A percentile compares a stretch with the other conserved stretches of the same genome.
These are phyloP conservation scores for Monosporascus sp. DNA, from an alignment of 2,329 filamentous ascomycete species.

Conservation along the genomic window DNA sequence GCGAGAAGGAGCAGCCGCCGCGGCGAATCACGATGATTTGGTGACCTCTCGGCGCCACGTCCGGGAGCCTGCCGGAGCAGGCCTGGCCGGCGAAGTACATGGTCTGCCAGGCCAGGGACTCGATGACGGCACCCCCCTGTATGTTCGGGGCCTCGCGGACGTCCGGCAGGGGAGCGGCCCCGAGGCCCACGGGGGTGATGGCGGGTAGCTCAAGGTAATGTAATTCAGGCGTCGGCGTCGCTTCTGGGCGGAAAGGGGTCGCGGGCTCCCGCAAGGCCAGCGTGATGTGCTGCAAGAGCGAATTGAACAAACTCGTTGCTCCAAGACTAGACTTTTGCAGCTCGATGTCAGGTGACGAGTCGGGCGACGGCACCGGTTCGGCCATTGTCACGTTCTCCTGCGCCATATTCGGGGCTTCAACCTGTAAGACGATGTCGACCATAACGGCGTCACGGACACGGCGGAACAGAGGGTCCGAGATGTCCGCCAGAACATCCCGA, in stretches of 20 bases:
- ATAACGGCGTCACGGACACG: conserved; percentile 67
- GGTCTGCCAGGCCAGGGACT: conserved; percentile 59
- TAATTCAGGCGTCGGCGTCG: conserved; percentile 23
- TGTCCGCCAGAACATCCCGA: conserved; percentile 67
- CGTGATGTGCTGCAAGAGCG: conserved; percentile 41
- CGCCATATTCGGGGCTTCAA: conserved; percentile 16
- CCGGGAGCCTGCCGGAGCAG: conserved; percentile 54
- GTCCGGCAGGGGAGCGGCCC: conserved; percentile 66
- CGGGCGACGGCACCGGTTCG: conserved; percentile 23
- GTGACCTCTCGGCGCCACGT: conserved; percentile 48
- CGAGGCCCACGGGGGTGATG: conserved; percentile 47
- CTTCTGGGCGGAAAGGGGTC: conserved; percentile 31
- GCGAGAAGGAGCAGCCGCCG: conserved; percentile 76
- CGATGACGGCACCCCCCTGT: conserved; percentile 24
- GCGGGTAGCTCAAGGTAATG: conserved; percentile 46
- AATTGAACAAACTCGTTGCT: conserved; percentile 29
- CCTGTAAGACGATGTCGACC: conserved; percentile 68
- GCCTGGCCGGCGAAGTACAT: conserved; percentile 67
- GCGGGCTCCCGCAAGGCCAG: conserved; percentile 41
- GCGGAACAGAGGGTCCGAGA: conserved; percentile 79
- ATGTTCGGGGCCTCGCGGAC: conserved; percentile 50
- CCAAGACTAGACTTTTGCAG: conserved; percentile 13
- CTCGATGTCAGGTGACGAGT: conserved; percentile 15
- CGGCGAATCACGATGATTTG: conserved; percentile 78
- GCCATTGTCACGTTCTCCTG: conserved; percentile 20